Conservation (phyloP, 352 stramenopile genomes). For the Phytophthora niederhauseri region DNA sequence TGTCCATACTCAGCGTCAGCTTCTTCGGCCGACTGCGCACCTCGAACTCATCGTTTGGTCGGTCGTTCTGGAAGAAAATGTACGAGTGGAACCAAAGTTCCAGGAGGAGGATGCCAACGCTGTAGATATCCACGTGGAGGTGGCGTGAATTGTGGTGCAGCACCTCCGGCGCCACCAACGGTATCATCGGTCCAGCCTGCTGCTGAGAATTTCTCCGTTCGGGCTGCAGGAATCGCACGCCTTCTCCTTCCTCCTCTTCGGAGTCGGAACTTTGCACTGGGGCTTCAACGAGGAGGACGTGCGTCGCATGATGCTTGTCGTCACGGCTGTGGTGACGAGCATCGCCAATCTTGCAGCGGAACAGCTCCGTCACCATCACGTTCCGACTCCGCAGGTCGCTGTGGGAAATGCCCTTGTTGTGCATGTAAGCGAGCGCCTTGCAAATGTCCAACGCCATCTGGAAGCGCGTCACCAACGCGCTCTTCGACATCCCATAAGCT, state of each 20-base stretch:
- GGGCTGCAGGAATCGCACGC: conserved; percentile 44
- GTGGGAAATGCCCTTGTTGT: conserved; percentile 58
- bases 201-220: conserved; percentile 16
- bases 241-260: conserved; percentile 39
- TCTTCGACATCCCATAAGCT: conserved; percentile 33
- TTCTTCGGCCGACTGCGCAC: conserved; percentile 23
- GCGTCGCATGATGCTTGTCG: conserved; percentile 29
- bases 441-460: conserved; percentile 67
- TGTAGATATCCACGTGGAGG: conserved; percentile 61
- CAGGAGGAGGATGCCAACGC: conserved; percentile 56
- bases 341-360: conserved; percentile 68
- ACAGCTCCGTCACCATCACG: conserved; percentile 61
- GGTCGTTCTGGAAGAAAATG: conserved; percentile 43
- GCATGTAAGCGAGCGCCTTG: conserved; percentile 56
- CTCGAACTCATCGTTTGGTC: conserved; percentile 22
- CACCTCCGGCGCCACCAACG: conserved; percentile 56
- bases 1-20: conserved; percentile 21
- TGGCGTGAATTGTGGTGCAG: conserved; percentile 42
- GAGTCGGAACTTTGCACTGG: conserved; percentile 22
- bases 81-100: conserved; percentile 63
- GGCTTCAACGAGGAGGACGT: conserved; percentile 26
- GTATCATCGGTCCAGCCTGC: conserved; percentile 32
- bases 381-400: conserved; percentile 74
- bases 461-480: conserved; percentile 48
- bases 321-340: conserved; percentile 46